Evolutionary conservation across 306 rosid species (phyloP).

Genomic region (Quercus suber): DNA sequence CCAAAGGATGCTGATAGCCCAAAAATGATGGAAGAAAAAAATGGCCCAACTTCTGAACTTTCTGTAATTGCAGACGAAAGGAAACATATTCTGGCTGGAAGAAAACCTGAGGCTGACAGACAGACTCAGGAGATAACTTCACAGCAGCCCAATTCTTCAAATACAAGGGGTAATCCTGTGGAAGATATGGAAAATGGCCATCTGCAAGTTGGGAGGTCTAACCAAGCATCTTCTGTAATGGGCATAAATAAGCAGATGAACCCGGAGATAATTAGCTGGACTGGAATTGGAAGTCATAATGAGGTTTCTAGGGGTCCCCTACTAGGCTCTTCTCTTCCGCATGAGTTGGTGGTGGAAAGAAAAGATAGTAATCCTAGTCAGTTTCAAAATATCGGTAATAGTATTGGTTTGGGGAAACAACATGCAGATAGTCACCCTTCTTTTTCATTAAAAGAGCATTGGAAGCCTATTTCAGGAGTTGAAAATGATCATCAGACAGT

Average conservation of each 20-base stretch:
- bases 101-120: conserved; percentile 55
- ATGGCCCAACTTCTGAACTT: conserved; percentile 42
- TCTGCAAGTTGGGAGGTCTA: conserved; percentile 54
- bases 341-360: conserved; percentile 61
- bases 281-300: conserved; percentile 50
- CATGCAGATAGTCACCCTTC: conserved; percentile 46
- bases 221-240: conserved; percentile 49
- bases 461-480: conserved; percentile 67
- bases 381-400: conserved; percentile 48
- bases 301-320: conserved; percentile 62
- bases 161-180: conserved; percentile 51
- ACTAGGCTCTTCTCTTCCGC: conserved; percentile 53
- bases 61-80: conserved; percentile 51
- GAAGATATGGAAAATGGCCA: conserved; percentile 58
- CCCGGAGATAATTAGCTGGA: conserved; percentile 51
- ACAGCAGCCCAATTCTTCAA: conserved; percentile 51
- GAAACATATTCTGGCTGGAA: conserved; percentile 35
- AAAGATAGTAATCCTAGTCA: conserved; percentile 52
- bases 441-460: conserved; percentile 61
- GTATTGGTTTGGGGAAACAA: conserved; percentile 46
- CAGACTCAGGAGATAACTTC: conserved; percentile 54
- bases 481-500: conserved; percentile 50
- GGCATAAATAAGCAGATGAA: conserved; percentile 43
- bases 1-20: conserved; percentile 61
- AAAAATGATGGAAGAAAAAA: conserved; percentile 48